phyloP scores from a whole-genome alignment of 2,329 filamentous ascomycete genomes.

The Colletotrichum sidae region DNA sequence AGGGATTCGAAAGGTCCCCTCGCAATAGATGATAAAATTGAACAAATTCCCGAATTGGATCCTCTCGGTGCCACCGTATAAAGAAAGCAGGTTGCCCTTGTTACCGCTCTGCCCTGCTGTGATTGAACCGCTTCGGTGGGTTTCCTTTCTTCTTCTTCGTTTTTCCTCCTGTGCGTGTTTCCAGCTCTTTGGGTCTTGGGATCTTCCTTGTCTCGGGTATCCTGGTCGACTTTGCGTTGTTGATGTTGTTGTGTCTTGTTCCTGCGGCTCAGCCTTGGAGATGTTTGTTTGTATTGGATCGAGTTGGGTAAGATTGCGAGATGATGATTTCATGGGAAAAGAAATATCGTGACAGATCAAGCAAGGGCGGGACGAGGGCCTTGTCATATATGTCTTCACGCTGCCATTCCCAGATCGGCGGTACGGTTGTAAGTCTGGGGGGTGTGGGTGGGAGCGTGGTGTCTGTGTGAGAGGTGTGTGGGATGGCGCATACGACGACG shows the following conservation, averaged over 20 bases:
- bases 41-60: no score
- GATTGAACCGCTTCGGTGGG: background rate
- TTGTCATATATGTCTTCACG: slow-evolving; percentile 22
- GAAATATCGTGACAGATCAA: no score
- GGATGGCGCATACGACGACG: no score
- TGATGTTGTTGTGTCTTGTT: background rate
- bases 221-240: background rate
- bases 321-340: background rate
- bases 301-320: background rate
- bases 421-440: no score
- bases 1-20: no score
- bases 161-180: background rate
- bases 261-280: slow-evolving; percentile 21
- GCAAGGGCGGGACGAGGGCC: no score
- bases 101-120: background rate
- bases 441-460: no score
- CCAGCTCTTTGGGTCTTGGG: slow-evolving; percentile 30
- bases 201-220: background rate
- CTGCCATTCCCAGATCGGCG: no score
- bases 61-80: slow-evolving; percentile 1
- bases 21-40: no score
- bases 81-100: slow-evolving; percentile 19
- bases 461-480: no score
- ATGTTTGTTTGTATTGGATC: background rate
- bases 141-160: slow-evolving; percentile 16